Evolutionary conservation across 2,329 filamentous ascomycete species (phyloP), one percentile per base, ranked within the genome.

Genomic region (Byssoonygena ceratinophila): DNA sequence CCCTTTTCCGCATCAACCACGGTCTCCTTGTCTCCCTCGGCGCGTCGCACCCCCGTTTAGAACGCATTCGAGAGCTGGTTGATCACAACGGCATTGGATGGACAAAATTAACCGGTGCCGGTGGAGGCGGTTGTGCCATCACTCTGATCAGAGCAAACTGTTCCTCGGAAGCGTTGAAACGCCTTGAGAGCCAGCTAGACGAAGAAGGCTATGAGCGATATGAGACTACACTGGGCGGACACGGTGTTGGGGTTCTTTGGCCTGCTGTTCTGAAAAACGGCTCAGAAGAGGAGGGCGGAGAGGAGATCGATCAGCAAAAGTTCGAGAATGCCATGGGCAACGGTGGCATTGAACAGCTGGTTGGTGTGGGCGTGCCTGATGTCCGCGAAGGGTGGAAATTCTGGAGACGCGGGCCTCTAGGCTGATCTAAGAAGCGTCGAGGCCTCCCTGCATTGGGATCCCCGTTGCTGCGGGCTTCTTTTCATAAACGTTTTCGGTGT

Each of bases 21-120:
- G 92, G 91, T 22, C 76, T 97, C 41, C 76, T 98, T 20, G 84
- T 88, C n/a, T 84, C 89, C 0, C 74, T 98, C 2, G 92, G 92
- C 6, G 92, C 97, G 25, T 97, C 90, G 1, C 92, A 98, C 68
- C 94, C 92, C 0, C 83, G 89, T 44, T 77, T 98, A 23, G 92
- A 98, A 71, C 82, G 91, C 29, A 83, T 98, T 60, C 82, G 92
- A 57, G 91, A 95, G 70, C 74, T 98, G 23, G 85, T 94, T 46
- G 91, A 98, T 59, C 82, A 92, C 60, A 80, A 88, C 53, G 85
- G 84, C 37, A 85, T 96, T 52, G 92, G 92, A 27, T 98, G 90
- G 90, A 96, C 92, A 11, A 98, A 98, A 68, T 78, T 98, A 53
- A 98, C 92, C 0, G 92, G 92, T 31, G 92, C 92, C 1, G 92